These are phyloP conservation scores for Calonectria honghensis DNA, from an alignment of 2,329 filamentous ascomycete species.

Conservation along the genomic window DNA sequence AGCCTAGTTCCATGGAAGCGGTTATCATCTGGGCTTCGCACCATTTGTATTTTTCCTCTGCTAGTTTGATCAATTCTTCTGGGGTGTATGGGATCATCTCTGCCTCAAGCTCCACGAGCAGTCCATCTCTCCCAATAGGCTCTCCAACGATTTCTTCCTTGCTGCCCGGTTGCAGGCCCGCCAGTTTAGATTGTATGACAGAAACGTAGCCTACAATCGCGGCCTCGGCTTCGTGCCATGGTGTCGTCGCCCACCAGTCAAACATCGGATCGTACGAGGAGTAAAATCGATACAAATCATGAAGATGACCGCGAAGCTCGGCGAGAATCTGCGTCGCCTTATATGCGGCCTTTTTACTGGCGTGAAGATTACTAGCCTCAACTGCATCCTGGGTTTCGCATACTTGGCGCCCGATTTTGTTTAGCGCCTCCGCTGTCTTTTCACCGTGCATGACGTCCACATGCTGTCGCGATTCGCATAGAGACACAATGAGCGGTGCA, in stretches of 20 bases:
- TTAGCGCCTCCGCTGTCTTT: constrained; percentile 64
- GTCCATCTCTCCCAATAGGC: constrained; percentile 71
- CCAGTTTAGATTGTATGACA: constrained; percentile 64
- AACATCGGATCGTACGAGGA: constrained; percentile 73
- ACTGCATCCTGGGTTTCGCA: constrained; percentile 59
- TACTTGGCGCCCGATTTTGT: constrained; percentile 60
- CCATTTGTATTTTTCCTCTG: constrained; percentile 71
- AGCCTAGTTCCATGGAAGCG: constrained; percentile 69
- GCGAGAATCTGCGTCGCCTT: constrained; percentile 66
- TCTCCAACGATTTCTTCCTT: constrained; percentile 73
- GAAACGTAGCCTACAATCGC: constrained; percentile 60
- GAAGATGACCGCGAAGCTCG: constrained; percentile 63
- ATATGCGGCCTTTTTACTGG: constrained; percentile 66
- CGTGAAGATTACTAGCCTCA: constrained; percentile 56
- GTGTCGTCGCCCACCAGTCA: constrained; percentile 72
- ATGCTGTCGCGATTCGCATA: constrained; percentile 69
- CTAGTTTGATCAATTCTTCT: constrained; percentile 72
- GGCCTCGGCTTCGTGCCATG: constrained; percentile 63
- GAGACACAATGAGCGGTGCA: constrained; percentile 61
- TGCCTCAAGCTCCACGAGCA: constrained; percentile 71
- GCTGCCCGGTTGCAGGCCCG: constrained; percentile 65
- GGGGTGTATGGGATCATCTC: constrained; percentile 77
- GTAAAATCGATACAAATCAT: constrained; percentile 71
- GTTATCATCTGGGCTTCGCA: constrained; percentile 73
- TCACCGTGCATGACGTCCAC: constrained; percentile 66